Evolutionary conservation across 352 stramenopile species (phyloP).

Genomic region (Phytophthora gonapodyides): DNA sequence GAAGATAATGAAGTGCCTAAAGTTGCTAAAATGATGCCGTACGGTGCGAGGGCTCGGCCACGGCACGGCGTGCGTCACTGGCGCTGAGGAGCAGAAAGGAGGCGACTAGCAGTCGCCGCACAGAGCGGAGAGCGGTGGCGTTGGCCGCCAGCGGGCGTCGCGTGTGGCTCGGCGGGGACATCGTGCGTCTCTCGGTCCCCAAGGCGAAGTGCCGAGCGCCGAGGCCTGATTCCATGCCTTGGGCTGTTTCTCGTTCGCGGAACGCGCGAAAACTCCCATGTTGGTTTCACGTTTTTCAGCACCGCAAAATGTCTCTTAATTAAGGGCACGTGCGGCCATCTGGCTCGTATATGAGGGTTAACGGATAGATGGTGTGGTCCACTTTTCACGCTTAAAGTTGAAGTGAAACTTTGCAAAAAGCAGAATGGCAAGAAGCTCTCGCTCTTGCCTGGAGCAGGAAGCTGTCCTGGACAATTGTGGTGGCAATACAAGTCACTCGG

Average conservation of each 20-base stretch:
- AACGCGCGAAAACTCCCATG: slow-evolving; percentile 32
- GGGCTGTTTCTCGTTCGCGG: slow-evolving; percentile 40
- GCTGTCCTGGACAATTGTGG: too few relatives aligned
- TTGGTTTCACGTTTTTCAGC: slow-evolving; percentile 21
- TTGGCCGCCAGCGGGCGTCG: slow-evolving; percentile 7
- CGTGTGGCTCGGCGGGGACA: slow-evolving; percentile 17
- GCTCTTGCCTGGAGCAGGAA: too few relatives aligned
- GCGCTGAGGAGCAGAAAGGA: slow-evolving; percentile 38
- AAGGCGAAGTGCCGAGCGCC: slow-evolving; percentile 36
- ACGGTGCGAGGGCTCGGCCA: slow-evolving; percentile 43
- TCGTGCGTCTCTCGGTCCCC: slow-evolving; percentile 26
- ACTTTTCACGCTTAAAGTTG: too few relatives aligned
- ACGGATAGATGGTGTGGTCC: too few relatives aligned
- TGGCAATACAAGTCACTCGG: too few relatives aligned
- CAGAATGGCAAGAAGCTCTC: too few relatives aligned
- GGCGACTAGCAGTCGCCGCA: slow-evolving; percentile 29
- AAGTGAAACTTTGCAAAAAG: too few relatives aligned
- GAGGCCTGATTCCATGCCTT: slow-evolving; percentile 40
- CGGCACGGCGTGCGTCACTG: slow-evolving; percentile 41
- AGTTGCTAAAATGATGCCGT: not conserved
- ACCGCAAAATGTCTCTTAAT: too few relatives aligned
- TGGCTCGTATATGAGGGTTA: too few relatives aligned
- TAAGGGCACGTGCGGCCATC: too few relatives aligned
- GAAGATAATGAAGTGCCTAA: too few relatives aligned
- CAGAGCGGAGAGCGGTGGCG: slow-evolving; percentile 15